Conservation (phyloP, 2,329 filamentous ascomycete species). For the Eutypa lata region DNA sequence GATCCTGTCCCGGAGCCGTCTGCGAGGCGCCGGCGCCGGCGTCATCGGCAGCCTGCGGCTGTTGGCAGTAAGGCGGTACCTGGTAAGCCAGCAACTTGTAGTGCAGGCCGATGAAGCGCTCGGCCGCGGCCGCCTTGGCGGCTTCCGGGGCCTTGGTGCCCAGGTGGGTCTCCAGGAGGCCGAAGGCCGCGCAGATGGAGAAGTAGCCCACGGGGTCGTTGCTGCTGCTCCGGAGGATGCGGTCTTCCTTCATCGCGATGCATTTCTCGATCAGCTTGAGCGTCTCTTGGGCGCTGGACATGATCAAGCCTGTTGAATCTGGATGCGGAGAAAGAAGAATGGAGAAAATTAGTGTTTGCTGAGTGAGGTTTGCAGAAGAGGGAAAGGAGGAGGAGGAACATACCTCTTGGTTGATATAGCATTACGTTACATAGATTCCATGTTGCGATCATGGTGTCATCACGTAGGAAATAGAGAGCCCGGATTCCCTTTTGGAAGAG, state of each 20-base stretch:
- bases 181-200: constrained; percentile 60
- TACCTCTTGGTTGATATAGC: constrained; percentile 53
- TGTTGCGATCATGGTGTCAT: constrained; percentile 57
- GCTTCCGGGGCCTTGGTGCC: constrained; percentile 54
- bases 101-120: constrained; percentile 58
- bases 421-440: constrained; percentile 61
- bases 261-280: constrained; percentile 61
- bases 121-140: constrained; percentile 57
- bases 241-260: constrained; percentile 58
- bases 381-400: too few relatives aligned
- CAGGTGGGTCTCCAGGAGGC: constrained; percentile 57
- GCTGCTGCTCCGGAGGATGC: constrained; percentile 58
- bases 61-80: too few relatives aligned
- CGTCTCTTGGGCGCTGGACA: constrained; percentile 59
- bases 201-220: constrained; percentile 64
- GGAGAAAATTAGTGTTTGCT: background rate
- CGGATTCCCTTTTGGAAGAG: constrained; percentile 57
- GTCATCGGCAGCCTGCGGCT: constrained; percentile 14
- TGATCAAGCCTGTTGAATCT: constrained; percentile 59
- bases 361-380: too few relatives aligned
- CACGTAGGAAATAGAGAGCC: constrained; percentile 57
- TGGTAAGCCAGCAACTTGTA: constrained; percentile 55
- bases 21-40: background rate
- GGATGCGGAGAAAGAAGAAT: background rate
- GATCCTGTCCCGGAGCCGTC: constrained; percentile 16